Base-by-base conservation (phyloP, 352 stramenopile genomes). In the Phytophthora tubulina region DNA sequence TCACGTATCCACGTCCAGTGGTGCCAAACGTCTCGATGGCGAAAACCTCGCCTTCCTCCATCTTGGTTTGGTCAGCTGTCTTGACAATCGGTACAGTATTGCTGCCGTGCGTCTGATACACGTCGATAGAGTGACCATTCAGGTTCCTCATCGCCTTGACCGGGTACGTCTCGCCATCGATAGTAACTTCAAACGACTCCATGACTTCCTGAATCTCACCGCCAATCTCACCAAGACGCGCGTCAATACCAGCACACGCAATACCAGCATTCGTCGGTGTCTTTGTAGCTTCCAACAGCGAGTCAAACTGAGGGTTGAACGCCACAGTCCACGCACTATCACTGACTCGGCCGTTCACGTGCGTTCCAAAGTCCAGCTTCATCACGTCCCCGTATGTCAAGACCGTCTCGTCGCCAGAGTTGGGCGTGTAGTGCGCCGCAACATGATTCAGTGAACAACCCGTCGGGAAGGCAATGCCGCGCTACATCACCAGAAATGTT, bases 11-110 rank as follows among this genome's bases (percentile, higher is more conserved):
- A 6, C 88, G 77, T 6, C 89, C 90, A 0, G 91, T 97, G 17
- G 92, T 92, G 38, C 92, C 95, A 75, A 99, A 99, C 1, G 96
- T 99, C 79, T 99, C 96, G 72, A 99, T 99, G 33, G 97, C 96
- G 71, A 98, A 99, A 55, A 99, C 93, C 81, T 99, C 96, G 39
- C 95, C 94, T 76, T 99, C 97, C 78, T 99, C 95, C 96, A 99
- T 99, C 73, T 97, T 98, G 30, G 95, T 98, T 36, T 93, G 81
- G 67, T 98, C 91, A n/a, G 75, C 64, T 6, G 79, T 89, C 75
- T 98, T 98, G 21, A 99, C 94, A 69, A 99, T 99, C 4, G 97
- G 97, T n/a, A 99, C 97, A 11, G 83, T 98, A 80, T 99, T 99
- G 39, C 96, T 97, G 15, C 74, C 97, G 75, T 97, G 91, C 73